Conservation (phyloP, 1,284 basidiomycete genomes). For the Fomitopsis betulina region DNA sequence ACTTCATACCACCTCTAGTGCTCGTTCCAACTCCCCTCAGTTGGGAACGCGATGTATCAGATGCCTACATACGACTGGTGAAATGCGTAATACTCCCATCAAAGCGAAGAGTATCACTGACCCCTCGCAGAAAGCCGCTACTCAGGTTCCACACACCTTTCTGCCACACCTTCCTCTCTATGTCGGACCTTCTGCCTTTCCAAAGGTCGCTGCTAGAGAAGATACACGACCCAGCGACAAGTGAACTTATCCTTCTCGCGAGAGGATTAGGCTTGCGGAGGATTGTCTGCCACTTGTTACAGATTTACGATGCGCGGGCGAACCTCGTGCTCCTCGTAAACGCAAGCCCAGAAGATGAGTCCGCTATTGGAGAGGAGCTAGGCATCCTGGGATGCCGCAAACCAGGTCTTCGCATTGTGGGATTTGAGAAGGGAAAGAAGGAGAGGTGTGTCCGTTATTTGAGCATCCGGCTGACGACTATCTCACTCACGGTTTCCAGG, state of each 20-base stretch:
- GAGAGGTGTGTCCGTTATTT: constrained; percentile 56
- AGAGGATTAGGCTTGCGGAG: constrained; percentile 83
- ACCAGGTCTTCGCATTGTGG: constrained; percentile 82
- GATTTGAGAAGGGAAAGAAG: constrained; percentile 79
- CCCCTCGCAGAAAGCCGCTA: too few species aligned
- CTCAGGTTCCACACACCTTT: too few species aligned
- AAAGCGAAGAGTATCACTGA: too few species aligned
- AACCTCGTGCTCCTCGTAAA: constrained; percentile 88
- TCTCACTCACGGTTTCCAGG: constrained; percentile 37
- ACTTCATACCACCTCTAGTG: too few species aligned
- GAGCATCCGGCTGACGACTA: constrained; percentile 2
- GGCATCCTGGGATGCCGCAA: constrained; percentile 88
- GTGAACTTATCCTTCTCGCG: constrained; percentile 81
- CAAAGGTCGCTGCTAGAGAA: constrained; percentile 62
- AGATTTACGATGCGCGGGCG: constrained; percentile 88
- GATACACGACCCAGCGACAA: constrained; percentile 74
- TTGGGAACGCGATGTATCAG: too few species aligned
- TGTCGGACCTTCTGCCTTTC: constrained; percentile 50
- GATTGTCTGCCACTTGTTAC: constrained; percentile 81
- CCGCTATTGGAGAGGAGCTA: constrained; percentile 89
- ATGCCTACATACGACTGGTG: too few species aligned
- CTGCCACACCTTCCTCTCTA: constrained; percentile 2
- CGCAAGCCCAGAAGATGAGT: constrained; percentile 84
- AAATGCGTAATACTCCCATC: too few species aligned
- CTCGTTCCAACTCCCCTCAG: too few species aligned